Evolutionary conservation across 2,329 filamentous ascomycete genomes (phyloP).

Genomic region (Pestalotiopsis fici): DNA sequence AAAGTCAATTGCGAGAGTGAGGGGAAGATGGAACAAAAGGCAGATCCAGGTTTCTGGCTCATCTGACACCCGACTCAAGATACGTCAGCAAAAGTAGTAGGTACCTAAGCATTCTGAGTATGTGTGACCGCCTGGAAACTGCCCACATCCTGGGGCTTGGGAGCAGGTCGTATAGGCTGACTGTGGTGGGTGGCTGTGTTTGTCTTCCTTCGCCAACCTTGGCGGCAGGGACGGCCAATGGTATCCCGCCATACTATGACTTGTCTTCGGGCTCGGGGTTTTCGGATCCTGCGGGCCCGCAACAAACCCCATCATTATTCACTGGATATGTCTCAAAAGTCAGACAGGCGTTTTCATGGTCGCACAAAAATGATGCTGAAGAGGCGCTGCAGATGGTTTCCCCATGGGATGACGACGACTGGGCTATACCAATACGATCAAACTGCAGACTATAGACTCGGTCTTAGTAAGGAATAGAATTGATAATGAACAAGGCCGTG

Average conservation of each 20-base stretch:
- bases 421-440: not conserved
- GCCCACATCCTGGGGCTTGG: not conserved
- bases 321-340: not conserved
- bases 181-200: not conserved
- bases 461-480: not conserved
- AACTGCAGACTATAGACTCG: not conserved
- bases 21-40: not conserved
- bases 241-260: not conserved
- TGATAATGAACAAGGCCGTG: not conserved
- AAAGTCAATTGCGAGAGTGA: not conserved
- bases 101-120: not conserved
- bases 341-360: not conserved
- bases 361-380: not conserved
- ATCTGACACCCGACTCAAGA: no score
- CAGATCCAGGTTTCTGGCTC: no score
- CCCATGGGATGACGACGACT: not conserved
- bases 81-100: no score
- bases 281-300: not conserved
- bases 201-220: not conserved
- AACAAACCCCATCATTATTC: not conserved
- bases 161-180: not conserved
- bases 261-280: not conserved
- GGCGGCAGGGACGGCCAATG: not conserved
- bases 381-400: no score
- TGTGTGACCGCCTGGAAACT: not conserved